Evolutionary conservation across 208 protist genomes (phyloP).

Genomic region (Leishmania major): DNA sequence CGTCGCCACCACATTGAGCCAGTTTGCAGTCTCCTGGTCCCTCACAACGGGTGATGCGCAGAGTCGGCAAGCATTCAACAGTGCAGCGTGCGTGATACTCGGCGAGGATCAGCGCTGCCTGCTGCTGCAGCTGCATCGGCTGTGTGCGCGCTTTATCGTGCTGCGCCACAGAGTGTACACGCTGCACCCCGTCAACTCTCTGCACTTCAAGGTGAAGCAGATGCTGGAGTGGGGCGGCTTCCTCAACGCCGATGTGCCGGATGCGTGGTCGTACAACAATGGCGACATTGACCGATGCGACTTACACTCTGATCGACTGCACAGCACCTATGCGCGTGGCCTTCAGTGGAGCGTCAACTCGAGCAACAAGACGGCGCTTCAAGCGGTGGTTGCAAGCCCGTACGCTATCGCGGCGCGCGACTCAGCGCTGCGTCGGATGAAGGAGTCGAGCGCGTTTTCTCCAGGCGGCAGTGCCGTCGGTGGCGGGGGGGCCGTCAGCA

Average conservation of each 20-base stretch:
- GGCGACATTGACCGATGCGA: constrained; percentile 16
- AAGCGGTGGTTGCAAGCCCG: background rate
- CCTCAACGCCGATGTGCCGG: constrained; percentile 15
- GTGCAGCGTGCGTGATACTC: constrained; percentile 11
- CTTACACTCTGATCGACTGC: constrained; percentile 13
- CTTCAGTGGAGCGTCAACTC: constrained; percentile 8
- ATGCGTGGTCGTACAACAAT: constrained; percentile 4
- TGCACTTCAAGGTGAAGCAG: constrained; percentile 42
- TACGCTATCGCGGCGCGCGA: background rate
- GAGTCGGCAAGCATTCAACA: constrained; percentile 14
- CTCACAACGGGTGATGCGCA: constrained; percentile 11
- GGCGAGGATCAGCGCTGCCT: constrained; percentile 18
- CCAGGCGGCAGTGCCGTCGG: background rate
- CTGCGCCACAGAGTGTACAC: constrained; percentile 26
- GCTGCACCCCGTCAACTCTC: constrained; percentile 14
- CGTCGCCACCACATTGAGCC: constrained; percentile 7
- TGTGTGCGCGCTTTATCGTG: constrained; percentile 23
- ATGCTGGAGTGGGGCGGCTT: constrained; percentile 30
- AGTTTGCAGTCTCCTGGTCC: constrained; percentile 33
- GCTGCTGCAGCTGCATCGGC: constrained; percentile 25
- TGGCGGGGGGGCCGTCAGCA: background rate
- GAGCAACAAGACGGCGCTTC: constrained; percentile 5
- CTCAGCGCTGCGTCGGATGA: constrained; percentile 9
- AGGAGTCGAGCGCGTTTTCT: background rate
- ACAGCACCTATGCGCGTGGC: constrained; percentile 9